These are phyloP conservation scores for Hydnomerulius pinastri DNA, from an alignment of 768 basidiomycete species.

Conservation along the genomic window DNA sequence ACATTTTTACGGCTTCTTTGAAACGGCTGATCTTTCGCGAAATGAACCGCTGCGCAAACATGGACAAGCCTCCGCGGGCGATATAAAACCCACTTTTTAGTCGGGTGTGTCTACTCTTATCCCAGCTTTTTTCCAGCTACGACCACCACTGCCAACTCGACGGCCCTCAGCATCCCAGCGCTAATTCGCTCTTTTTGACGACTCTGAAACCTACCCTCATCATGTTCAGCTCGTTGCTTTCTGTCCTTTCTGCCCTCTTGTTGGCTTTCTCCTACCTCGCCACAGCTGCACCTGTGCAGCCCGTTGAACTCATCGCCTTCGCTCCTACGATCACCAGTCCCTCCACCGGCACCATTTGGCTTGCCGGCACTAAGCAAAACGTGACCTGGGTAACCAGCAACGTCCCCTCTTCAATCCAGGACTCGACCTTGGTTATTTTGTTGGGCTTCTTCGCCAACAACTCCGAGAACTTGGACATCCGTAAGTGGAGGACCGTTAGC, in stretches of 20 bases:
- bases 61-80: slow-evolving; percentile 16
- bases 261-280: slow-evolving; percentile 28
- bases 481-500: slow-evolving; percentile 35
- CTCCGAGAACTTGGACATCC: slow-evolving; percentile 51
- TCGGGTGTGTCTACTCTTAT: background rate
- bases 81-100: slow-evolving; percentile 20
- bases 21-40: slow-evolving; percentile 1
- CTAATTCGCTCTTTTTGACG: slow-evolving; percentile 23
- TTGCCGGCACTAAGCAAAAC: slow-evolving; percentile 32
- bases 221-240: slow-evolving; percentile 25
- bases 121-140: background rate
- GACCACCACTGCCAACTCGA: background rate
- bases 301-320: slow-evolving; percentile 37
- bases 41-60: slow-evolving; percentile 20
- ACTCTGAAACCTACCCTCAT: background rate
- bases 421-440: slow-evolving; percentile 43
- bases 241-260: slow-evolving; percentile 34
- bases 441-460: slow-evolving; percentile 41
- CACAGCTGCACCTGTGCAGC: slow-evolving; percentile 27
- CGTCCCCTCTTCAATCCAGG: slow-evolving; percentile 39
- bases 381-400: slow-evolving; percentile 44
- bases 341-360: slow-evolving; percentile 36
- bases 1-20: background rate
- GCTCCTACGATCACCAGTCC: slow-evolving; percentile 47
- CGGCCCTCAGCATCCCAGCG: slow-evolving; percentile 5